Base-by-base conservation (phyloP, 345 rosid species). In the Populus davidiana region DNA sequence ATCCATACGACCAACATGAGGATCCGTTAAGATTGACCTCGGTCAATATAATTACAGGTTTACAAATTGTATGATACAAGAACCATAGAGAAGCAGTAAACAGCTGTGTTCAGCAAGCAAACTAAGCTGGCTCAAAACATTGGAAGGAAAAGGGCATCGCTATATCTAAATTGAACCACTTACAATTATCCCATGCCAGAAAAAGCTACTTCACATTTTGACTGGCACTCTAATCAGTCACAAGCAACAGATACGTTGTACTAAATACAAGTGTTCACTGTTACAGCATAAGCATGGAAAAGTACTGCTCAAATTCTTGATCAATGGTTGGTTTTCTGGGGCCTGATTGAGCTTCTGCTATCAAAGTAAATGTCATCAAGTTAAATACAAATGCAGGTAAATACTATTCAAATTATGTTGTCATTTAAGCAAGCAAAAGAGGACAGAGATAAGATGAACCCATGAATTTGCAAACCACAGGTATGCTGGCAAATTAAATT, bases 271-370 rank as follows among this genome's bases (percentile, higher is more conserved):
- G 23, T 14, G 4, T 50, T 36, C 21, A 49, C 81, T 21, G 31
- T 87, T 86, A 91, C 74, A 95, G 77, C 97, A 93, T 89, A 62
- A 95, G 89, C 79, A 2, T 86, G 31, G 99, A 91, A 85, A 95
- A 95, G 81, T 91, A 90, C 79, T 90, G 88, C 87, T 95, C 98
- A 41, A 93, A 93, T 79, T 95, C 99, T 86, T 89, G 92, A 88
- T 95, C 99, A 76, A 93, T 95, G 12, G 96, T 95, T 6, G 93
- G 98, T 79, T 89, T 91, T 78, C 89, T 83, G 31, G 64, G 35
- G 27, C 13, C 78, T 47, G 77, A 50, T 78, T n/a, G 78, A 68
- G 83, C 47, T 61, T 86, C 97, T 94, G 91, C 87, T 86, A 61
- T 67, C 59, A 81, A 65, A 66, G 39, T 18, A 39, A 25, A 67